phyloP scores from a whole-genome alignment of 2,329 filamentous ascomycete genomes.

The Cordyceps farinosa region DNA sequence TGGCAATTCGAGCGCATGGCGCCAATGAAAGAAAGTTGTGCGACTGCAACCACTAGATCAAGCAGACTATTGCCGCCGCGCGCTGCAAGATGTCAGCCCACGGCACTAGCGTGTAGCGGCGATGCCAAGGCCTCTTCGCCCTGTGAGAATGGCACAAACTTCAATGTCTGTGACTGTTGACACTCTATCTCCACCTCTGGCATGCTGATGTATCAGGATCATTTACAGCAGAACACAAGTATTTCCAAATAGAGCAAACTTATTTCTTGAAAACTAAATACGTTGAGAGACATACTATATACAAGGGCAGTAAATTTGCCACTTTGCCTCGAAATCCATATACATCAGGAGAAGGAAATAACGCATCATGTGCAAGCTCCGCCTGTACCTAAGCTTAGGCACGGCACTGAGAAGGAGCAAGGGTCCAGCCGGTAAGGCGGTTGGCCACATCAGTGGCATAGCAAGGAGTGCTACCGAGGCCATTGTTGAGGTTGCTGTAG shows the following conservation, averaged over 20 bases:
- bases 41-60: no score
- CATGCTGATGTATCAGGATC: no score
- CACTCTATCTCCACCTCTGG: no score
- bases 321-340: not conserved
- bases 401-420: slow-evolving; percentile 3
- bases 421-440: slow-evolving; percentile 15
- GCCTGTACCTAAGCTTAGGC: not conserved
- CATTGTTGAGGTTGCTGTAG: slow-evolving; percentile 12
- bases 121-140: no score
- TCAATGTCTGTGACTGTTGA: no score
- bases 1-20: no score
- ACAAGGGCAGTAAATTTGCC: not conserved
- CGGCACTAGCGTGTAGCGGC: no score
- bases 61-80: no score
- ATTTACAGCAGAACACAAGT: not conserved
- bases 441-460: slow-evolving; percentile 12
- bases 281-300: not conserved
- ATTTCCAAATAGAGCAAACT: not conserved
- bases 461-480: slow-evolving; percentile 11
- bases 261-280: not conserved
- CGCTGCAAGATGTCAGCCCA: no score
- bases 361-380: not conserved
- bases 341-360: not conserved
- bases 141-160: no score
- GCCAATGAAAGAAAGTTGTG: no score